Conservation (phyloP, 257 asterid genomes). For the Knoxia roxburghii region DNA sequence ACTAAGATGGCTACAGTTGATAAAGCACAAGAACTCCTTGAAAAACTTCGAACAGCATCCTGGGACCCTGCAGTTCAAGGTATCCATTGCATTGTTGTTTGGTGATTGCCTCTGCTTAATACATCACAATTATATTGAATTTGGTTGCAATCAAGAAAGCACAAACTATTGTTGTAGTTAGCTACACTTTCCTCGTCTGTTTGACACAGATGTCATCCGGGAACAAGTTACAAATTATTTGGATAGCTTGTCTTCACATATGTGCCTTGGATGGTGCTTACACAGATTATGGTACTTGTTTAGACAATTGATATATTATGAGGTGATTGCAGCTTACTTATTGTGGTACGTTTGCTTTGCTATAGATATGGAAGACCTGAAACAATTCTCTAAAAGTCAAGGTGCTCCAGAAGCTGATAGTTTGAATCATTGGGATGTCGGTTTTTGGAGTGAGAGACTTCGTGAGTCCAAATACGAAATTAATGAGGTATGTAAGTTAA, state of each 20-base stretch:
- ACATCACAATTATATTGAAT: not conserved
- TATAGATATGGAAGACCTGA: constrained; percentile 85
- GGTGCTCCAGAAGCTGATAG: constrained; percentile 82
- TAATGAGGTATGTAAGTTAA: constrained; percentile 95
- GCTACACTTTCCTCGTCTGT: not conserved
- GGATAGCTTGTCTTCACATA: not conserved
- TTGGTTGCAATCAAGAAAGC: not conserved
- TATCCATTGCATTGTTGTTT: constrained; percentile 3
- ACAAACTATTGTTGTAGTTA: not conserved
- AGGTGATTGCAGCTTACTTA: not conserved
- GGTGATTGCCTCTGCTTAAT: not conserved
- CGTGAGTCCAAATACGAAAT: constrained; percentile 88
- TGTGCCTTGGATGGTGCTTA: not conserved
- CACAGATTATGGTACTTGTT: not conserved
- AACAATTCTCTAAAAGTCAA: constrained; percentile 60
- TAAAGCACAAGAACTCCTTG: constrained; percentile 85
- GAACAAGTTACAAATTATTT: not conserved
- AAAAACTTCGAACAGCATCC: constrained; percentile 80
- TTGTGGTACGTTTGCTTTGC: constrained; percentile 15
- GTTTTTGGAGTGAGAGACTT: constrained; percentile 97
- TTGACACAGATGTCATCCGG: not conserved
- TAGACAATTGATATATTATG: constrained; percentile 2
- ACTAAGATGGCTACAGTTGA: constrained; percentile 93
- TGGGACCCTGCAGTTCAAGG: constrained; percentile 88
- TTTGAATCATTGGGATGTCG: constrained; percentile 76